Evolutionary conservation across 352 stramenopile genomes (phyloP), one percentile per base, ranked within the genome.

Genomic region (Globisporangium orthogonon): DNA sequence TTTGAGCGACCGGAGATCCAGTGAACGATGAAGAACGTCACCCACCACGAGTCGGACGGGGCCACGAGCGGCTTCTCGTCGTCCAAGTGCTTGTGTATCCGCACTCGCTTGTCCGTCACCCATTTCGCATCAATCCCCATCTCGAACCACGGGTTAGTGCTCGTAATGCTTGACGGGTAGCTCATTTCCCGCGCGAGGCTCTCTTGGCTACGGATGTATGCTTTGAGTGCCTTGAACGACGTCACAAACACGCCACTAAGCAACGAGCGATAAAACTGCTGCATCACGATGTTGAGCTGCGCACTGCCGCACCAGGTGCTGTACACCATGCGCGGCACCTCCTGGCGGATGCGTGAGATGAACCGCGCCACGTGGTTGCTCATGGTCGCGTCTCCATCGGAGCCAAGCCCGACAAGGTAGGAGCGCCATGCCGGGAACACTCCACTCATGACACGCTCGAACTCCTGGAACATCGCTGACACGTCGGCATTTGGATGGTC

Each of bases 1-100:
- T 78, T 73, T 9, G 62, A 60, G 14, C 69, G 68, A 14, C 57
- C 52, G 0, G 76, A 71, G 23, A 89, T 62, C 68, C 72, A 86
- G 60, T 83, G 48, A 3, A 83, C 74, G 13, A 73, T 67, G 1
- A 67, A 64, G 41, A 89, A 73, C 52, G 72, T 76, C 28, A 89
- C 44, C 76, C 79, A 89, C 79, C 79, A 89, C 4, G 66, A 63
- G 39, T 67, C 68, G 54, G 72, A 71, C 0, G 70, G 70, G 23
- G 56, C 61, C 0, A 49, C 46, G 35, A 57, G 33, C 13, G 49
- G 56, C 2, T 70, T 60, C 23, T 59, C 60, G 23, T 73, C 52
- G 10, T 76, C 65, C 17, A 89, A 51, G 40, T 76, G 57, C 37
- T 81, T 70, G 35, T 59, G 71, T 17, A 89, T 49, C n/a, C 78